Evolutionary conservation across 495 filamentous ascomycete genomes (phyloP).

Genomic region (Xylaria flabelliformis): DNA sequence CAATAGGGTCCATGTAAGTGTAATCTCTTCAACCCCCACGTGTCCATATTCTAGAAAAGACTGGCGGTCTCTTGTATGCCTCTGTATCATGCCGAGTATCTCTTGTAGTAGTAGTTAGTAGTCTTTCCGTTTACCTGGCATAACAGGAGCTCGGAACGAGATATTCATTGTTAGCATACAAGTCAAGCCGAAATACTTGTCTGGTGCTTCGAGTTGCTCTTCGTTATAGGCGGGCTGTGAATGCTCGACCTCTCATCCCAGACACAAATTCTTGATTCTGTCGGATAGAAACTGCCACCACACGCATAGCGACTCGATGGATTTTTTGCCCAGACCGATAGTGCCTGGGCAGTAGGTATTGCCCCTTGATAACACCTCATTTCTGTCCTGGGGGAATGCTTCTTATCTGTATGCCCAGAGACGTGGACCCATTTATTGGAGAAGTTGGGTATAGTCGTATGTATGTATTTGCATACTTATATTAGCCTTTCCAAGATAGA

Average conservation of each 20-base stretch:
- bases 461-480: not conserved
- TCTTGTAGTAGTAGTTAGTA: not conserved
- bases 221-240: not conserved
- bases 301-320: not conserved
- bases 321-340: constrained; percentile 2
- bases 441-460: not conserved
- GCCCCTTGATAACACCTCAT: not conserved
- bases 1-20: constrained; percentile 2
- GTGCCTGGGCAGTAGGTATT: not conserved
- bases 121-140: not conserved
- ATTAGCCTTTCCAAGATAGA: not conserved
- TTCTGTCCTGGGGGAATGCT: not conserved
- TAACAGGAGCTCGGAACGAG: not conserved
- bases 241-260: not conserved
- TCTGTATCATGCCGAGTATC: not conserved
- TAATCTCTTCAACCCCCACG: not conserved
- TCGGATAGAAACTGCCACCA: not conserved
- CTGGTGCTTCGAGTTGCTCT: too few species aligned
- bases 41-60: not conserved
- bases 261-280: not conserved
- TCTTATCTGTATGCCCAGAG: not conserved
- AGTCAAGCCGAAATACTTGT: not conserved
- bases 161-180: not conserved
- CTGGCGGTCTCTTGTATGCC: not conserved
- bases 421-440: not conserved